Evolutionary conservation across 2,329 filamentous ascomycete genomes (phyloP).

Genomic region (Grosmannia clavigera): DNA sequence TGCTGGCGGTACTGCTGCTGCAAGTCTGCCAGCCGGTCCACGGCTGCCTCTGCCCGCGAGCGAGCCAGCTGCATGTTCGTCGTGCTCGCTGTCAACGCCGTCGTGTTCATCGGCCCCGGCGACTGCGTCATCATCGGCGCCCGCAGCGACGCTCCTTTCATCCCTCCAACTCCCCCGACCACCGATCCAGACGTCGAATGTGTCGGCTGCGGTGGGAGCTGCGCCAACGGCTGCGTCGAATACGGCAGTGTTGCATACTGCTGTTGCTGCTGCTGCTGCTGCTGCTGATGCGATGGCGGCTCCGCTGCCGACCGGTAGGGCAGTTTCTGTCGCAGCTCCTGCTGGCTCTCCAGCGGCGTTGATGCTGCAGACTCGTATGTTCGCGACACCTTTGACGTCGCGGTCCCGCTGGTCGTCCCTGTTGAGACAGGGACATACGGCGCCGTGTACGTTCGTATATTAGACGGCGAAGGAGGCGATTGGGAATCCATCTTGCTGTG

Average conservation of each 20-base stretch:
- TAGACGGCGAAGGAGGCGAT: background rate
- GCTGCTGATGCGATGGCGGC: background rate
- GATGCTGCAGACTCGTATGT: background rate
- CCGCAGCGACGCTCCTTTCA: background rate
- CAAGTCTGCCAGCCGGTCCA: slow-evolving; percentile 22
- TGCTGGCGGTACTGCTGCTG: slow-evolving; percentile 18
- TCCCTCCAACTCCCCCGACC: background rate
- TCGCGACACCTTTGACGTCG: background rate
- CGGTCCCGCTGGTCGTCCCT: no score
- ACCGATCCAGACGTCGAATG: slow-evolving; percentile 10
- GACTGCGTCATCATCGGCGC: slow-evolving; percentile 10
- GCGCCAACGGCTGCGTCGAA: slow-evolving; percentile 6
- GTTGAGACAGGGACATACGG: background rate
- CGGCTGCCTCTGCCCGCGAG: slow-evolving; percentile 17
- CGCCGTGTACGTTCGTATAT: background rate
- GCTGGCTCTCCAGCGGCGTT: background rate
- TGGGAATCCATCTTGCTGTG: background rate
- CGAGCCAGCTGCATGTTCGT: slow-evolving; percentile 13
- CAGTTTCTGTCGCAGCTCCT: background rate
- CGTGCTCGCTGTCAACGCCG: slow-evolving; percentile 5
- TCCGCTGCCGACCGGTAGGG: background rate
- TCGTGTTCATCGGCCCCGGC: slow-evolving; percentile 9
- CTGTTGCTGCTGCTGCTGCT: background rate
- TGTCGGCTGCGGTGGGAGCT: slow-evolving; percentile 12
- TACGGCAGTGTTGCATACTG: background rate